Conservation (phyloP, 768 basidiomycete genomes). For the Boletus vinaceobasis region DNA sequence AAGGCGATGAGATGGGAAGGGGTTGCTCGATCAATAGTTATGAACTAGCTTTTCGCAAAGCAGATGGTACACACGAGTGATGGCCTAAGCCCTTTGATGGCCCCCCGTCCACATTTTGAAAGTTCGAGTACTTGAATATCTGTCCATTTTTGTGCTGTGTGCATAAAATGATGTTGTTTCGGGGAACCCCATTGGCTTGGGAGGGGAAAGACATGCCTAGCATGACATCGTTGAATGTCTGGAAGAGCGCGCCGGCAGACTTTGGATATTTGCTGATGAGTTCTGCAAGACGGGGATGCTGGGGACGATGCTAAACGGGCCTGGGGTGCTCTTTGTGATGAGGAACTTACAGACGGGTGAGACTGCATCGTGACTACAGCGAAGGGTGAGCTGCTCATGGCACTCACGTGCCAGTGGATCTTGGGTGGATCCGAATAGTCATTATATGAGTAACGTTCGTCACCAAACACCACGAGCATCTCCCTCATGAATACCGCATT, state of each 20-base stretch:
- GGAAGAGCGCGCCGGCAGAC: conserved; percentile 60
- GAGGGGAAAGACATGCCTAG: conserved; percentile 42
- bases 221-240: conserved; percentile 71
- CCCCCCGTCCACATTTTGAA: conserved; percentile 48
- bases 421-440: too few species aligned
- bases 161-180: background rate
- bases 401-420: too few species aligned
- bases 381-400: too few species aligned
- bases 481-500: conserved; percentile 16
- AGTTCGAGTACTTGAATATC: conserved; percentile 64
- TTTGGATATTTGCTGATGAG: conserved; percentile 60
- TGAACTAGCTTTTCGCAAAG: background rate
- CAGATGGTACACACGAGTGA: conserved; percentile 39
- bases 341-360: conserved; percentile 23
- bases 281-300: conserved; percentile 48
- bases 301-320: conserved; percentile 2
- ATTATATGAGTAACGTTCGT: background rate
- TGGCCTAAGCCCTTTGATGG: conserved; percentile 55
- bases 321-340: background rate
- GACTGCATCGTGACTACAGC: conserved; percentile 15
- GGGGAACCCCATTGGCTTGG: background rate
- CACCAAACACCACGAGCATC: background rate
- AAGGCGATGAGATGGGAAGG: background rate
- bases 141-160: conserved; percentile 68
- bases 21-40: background rate